phyloP scores from a whole-genome alignment of 75 land plant species.

The Sequoiadendron giganteum region DNA sequence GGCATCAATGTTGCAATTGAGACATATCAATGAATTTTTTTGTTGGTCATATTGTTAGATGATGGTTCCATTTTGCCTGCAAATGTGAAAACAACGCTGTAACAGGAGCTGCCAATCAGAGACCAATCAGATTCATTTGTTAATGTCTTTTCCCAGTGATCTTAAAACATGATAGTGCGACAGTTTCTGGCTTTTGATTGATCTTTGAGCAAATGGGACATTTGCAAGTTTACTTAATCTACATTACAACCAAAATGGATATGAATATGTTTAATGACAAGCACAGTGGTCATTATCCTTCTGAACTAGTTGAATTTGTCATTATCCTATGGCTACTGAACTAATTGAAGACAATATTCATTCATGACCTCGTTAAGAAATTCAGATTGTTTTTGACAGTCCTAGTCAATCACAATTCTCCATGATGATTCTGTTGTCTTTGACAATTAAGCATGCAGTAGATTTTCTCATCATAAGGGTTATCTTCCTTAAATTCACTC shows the following conservation, averaged over 20 bases:
- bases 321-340: neutral
- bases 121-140: neutral
- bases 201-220: neutral
- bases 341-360: neutral
- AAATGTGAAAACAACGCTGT: neutral
- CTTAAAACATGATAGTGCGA: neutral
- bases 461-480: neutral
- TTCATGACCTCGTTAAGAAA: neutral
- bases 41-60: neutral
- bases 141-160: neutral
- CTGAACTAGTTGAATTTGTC: neutral
- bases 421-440: neutral
- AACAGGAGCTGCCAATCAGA: neutral
- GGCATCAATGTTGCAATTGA: neutral
- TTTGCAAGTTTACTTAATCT: neutral
- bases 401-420: neutral
- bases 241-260: neutral
- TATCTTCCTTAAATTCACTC: neutral
- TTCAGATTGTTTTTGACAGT: neutral
- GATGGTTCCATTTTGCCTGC: neutral
- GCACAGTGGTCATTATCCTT: neutral
- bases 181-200: neutral
- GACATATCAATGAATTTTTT: neutral
- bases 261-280: neutral
- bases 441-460: neutral